Conservation (phyloP, 2,329 filamentous ascomycete species). For the Penicillium sp. region DNA sequence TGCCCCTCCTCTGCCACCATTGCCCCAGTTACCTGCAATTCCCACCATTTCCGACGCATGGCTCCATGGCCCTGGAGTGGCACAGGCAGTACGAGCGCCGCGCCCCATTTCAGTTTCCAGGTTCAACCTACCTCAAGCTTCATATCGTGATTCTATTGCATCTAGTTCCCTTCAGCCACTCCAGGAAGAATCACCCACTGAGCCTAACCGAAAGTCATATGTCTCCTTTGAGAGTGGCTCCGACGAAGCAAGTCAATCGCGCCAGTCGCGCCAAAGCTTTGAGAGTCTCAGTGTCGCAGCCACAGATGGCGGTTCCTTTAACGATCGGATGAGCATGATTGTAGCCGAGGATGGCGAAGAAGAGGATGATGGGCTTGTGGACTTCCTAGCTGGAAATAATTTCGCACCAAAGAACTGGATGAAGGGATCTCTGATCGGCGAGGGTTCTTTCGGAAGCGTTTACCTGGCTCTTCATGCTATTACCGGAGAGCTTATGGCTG, state of each 20-base stretch:
- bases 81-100: slow-evolving; percentile 49
- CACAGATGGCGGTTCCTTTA: slow-evolving; percentile 68
- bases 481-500: slow-evolving; percentile 93
- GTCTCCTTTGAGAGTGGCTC: slow-evolving; percentile 65
- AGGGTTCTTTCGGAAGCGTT: slow-evolving; percentile 94
- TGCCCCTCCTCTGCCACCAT: slow-evolving; percentile 56
- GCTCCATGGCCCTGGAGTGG: slow-evolving; percentile 58
- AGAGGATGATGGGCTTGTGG: slow-evolving; percentile 56
- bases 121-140: slow-evolving; percentile 57
- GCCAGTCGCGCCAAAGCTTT: slow-evolving; percentile 73
- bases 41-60: slow-evolving; percentile 94
- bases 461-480: slow-evolving; percentile 93
- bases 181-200: slow-evolving; percentile 82
- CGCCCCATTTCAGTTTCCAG: slow-evolving; percentile 61
- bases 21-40: slow-evolving; percentile 58
- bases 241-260: slow-evolving; percentile 73
- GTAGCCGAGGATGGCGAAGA: slow-evolving; percentile 90
- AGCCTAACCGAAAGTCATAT: slow-evolving; percentile 91
- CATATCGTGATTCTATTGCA: slow-evolving; percentile 81
- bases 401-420: slow-evolving; percentile 99
- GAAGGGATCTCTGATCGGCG: slow-evolving; percentile 95
- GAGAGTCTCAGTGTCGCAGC: slow-evolving; percentile 68
- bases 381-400: slow-evolving; percentile 86
- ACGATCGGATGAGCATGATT: slow-evolving; percentile 78
- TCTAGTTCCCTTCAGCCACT: slow-evolving; percentile 86